Conservation (phyloP, 78 protist species). For the Capsaspora owczarzaki region DNA sequence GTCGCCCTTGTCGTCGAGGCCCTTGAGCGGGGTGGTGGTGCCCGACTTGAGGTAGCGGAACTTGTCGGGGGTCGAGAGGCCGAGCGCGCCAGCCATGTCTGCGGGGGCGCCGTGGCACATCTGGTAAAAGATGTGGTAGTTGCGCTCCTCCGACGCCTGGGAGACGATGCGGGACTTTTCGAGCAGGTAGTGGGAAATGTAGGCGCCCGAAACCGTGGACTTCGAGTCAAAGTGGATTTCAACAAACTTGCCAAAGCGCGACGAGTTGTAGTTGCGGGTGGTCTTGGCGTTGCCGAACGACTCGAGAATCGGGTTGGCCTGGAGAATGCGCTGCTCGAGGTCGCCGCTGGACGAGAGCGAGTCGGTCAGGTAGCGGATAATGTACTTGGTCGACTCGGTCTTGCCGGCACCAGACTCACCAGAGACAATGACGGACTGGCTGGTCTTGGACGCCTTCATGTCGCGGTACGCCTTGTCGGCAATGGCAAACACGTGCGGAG, state of each 20-base stretch:
- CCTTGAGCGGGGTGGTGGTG: neutral
- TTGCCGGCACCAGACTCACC: constrained; percentile 78
- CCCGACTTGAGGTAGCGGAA: neutral
- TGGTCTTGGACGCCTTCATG: neutral
- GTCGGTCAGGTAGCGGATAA: constrained; percentile 6
- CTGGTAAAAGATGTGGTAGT: constrained; percentile 56
- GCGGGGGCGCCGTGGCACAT: constrained; percentile 2
- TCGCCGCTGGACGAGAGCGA: neutral
- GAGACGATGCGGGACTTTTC: constrained; percentile 69
- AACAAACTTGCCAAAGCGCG: constrained; percentile 75
- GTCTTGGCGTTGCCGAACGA: constrained; percentile 96
- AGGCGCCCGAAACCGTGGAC: constrained; percentile 21
- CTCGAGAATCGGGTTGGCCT: constrained; percentile 81
- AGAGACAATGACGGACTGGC: neutral
- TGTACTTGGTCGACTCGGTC: constrained; percentile 56
- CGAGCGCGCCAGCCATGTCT: neutral
- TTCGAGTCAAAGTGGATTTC: constrained; percentile 63
- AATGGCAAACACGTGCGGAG: constrained; percentile 83
- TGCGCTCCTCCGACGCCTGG: constrained; percentile 41
- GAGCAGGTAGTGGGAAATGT: constrained; percentile 49
- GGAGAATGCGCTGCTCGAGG: constrained; percentile 9
- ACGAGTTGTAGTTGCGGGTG: constrained; percentile 79
- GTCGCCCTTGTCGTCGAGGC: neutral
- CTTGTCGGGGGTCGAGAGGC: neutral
- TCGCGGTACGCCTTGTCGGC: constrained; percentile 60